Evolutionary conservation across 164 flowering plant species (phyloP).

Genomic region (Warburgia ugandensis): DNA sequence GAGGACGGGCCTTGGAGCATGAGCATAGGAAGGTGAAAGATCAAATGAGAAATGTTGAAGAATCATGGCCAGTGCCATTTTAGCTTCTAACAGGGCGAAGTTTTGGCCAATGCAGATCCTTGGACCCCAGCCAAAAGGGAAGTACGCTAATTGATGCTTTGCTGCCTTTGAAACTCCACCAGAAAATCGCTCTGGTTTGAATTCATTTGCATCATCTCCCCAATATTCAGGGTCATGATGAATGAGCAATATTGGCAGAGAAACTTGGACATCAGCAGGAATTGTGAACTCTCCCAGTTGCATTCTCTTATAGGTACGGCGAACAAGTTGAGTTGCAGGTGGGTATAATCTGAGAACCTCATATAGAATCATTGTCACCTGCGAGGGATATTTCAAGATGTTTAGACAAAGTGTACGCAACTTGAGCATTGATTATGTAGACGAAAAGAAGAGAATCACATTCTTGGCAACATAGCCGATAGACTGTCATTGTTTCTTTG

Average conservation of each 20-base stretch:
- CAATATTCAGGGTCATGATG: slow-evolving; percentile 9
- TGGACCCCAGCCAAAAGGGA: slow-evolving; percentile 10
- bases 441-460: background rate
- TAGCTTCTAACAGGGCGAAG: slow-evolving; percentile 7
- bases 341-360: slow-evolving; percentile 11
- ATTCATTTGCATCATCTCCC: slow-evolving; percentile 10
- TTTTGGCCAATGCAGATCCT: slow-evolving; percentile 6
- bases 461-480: background rate
- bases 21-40: slow-evolving; percentile 9
- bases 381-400: slow-evolving; percentile 2
- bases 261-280: slow-evolving; percentile 1
- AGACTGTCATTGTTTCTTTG: no score
- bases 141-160: slow-evolving; percentile 6
- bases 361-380: background rate
- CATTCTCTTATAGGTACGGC: slow-evolving; percentile 1
- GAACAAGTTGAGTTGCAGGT: background rate
- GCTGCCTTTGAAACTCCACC: slow-evolving; percentile 10
- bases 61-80: slow-evolving; percentile 6
- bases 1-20: slow-evolving; percentile 1
- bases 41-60: slow-evolving; percentile 7
- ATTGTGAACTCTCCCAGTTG: background rate
- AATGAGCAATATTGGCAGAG: slow-evolving; percentile 4
- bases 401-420: background rate
- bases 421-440: background rate
- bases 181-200: slow-evolving; percentile 9